These are phyloP conservation scores for Solanum sejunctum DNA, from an alignment of 257 asterid genomes.

Conservation along the genomic window DNA sequence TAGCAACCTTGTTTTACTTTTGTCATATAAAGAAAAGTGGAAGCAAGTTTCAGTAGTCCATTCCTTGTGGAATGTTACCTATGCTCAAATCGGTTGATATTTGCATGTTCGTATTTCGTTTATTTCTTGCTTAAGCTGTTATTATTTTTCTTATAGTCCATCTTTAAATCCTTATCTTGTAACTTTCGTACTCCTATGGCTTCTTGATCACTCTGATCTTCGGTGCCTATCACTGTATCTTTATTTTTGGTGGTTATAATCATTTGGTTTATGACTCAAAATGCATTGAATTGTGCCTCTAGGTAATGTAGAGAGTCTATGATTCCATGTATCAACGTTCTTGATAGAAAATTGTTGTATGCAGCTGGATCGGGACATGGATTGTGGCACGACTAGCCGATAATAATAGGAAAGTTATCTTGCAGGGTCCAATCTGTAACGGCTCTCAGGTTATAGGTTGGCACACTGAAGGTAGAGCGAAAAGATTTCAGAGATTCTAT, in stretches of 20 bases:
- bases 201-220: background rate
- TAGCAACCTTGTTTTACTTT: background rate
- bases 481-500: conserved; percentile 36
- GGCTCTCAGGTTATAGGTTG: conserved; percentile 62
- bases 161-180: background rate
- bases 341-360: conserved; percentile 7
- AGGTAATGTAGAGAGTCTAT: background rate
- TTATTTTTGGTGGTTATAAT: background rate
- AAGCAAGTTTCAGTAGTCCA: background rate
- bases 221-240: background rate
- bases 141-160: background rate
- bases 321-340: background rate
- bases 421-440: conserved; percentile 72
- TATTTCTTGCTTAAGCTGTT: background rate
- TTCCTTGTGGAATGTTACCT: background rate
- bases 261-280: background rate
- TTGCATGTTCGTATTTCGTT: background rate
- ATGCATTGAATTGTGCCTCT: background rate
- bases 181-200: background rate
- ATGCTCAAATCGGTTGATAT: background rate
- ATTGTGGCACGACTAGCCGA: conserved; percentile 40
- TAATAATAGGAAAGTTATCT: conserved; percentile 13
- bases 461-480: conserved; percentile 31
- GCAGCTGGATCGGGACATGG: conserved; percentile 76
- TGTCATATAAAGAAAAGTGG: background rate